These are phyloP conservation scores for Moricandia moricandioides DNA, from an alignment of 345 rosid genomes.

Conservation along the genomic window DNA sequence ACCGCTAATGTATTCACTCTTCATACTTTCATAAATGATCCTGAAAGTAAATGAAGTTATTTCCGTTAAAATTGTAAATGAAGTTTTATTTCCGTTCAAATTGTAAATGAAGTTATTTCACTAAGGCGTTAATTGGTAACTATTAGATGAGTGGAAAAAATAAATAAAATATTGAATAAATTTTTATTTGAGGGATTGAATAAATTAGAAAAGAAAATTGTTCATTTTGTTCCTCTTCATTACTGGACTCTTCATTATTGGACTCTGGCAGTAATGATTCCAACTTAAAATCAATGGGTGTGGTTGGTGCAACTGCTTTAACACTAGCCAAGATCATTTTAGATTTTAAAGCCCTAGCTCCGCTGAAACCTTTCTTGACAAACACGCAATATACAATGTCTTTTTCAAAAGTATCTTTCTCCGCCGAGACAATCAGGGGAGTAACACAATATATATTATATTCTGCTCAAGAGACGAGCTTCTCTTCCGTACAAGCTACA, in stretches of 20 bases:
- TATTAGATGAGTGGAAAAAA: too few relatives aligned
- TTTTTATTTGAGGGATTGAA: too few relatives aligned
- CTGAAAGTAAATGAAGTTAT: too few relatives aligned
- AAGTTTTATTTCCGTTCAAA: conserved; percentile 1
- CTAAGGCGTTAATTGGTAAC: too few relatives aligned
- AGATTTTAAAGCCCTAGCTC: conserved; percentile 44
- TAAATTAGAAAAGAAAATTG: too few relatives aligned
- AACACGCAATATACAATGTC: conserved; percentile 35
- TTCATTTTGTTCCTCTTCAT: too few relatives aligned
- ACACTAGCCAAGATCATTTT: conserved; percentile 40
- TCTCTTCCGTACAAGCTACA: conserved; percentile 71
- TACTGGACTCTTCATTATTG: too few relatives aligned
- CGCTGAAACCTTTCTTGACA: conserved; percentile 12
- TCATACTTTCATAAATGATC: too few relatives aligned
- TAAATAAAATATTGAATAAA: too few relatives aligned
- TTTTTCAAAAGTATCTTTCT: background rate
- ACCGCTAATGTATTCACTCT: too few relatives aligned
- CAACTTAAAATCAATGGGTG: background rate
- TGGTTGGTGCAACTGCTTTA: conserved; percentile 58
- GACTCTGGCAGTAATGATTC: conserved; percentile 44
- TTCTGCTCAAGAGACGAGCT: conserved; percentile 71
- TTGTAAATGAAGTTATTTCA: too few relatives aligned
- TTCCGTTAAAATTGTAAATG: too few relatives aligned
- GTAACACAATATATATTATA: conserved; percentile 51
- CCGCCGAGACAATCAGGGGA: conserved; percentile 38